Evolutionary conservation across 2,329 filamentous ascomycete genomes (phyloP), one percentile per base, ranked within the genome.

Genomic region (Coleophoma crateriformis): DNA sequence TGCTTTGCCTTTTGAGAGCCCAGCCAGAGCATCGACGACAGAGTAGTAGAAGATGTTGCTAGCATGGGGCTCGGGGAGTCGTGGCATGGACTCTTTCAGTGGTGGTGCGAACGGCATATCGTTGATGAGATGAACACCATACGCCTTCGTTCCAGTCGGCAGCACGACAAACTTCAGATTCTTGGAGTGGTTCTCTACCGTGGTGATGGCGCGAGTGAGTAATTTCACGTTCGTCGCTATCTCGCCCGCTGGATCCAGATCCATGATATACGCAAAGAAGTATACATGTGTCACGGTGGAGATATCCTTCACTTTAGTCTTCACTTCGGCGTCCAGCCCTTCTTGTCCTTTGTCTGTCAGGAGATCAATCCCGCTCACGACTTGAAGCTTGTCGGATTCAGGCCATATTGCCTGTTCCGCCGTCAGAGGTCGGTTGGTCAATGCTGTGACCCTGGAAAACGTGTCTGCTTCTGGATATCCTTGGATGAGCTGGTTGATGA

Each of bases 11-110:
- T 64, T 55, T 1, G 11, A 64, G 59, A 41, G 56, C 33, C 61
- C 50, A 22, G 61, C 59, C 17, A 74, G 58, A 46, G 69, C 58
- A 52, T 74, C 72, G 17, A 67, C 64, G 58, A 74, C 70, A n/a
- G 57, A 62, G 55, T 74, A 74, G 60, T 75, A 74, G 61, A 74
- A 74, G 52, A 74, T 68, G 50, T 71, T 64, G 11, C 67, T 67
- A 1, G 67, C 68, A 45, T 67, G 67, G 0, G 69, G 70, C 47
- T 69, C 65, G 2, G 69, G 67, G 33, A 74, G 67, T n/a, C 68
- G 66, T 0, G 67, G 68, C 27, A 66, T 54, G 11, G 62, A 61
- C 58, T 74, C 71, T 32, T 62, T 62, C 40, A 72, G 55, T 0
- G 71, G 71, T 13, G 64, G 55, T 57, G 58, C 50, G 62, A 60